phyloP scores from a whole-genome alignment of 2,329 filamentous ascomycete genomes.

The Pseudomassariella vexata region DNA sequence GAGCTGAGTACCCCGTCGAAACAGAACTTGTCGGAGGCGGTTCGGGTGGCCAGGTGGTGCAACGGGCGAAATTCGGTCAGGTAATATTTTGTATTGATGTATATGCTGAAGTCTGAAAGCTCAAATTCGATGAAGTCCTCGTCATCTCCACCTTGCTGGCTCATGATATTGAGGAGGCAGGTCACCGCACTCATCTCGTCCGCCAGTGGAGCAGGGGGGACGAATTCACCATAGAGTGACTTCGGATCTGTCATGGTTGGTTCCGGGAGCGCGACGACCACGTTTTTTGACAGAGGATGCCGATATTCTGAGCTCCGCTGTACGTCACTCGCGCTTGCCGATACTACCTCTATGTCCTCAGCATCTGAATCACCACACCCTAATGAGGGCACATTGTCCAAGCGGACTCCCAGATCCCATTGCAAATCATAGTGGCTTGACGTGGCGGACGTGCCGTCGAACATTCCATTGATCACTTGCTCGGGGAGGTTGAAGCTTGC shows the following conservation, averaged over 20 bases:
- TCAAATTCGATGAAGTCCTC: constrained; percentile 40
- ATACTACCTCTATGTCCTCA: too few relatives aligned
- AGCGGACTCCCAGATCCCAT: too few relatives aligned
- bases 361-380: too few relatives aligned
- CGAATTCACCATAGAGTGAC: constrained; percentile 21
- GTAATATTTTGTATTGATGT: constrained; percentile 32
- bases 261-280: constrained; percentile 12
- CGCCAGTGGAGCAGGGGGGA: constrained; percentile 13
- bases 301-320: too few relatives aligned
- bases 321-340: too few relatives aligned
- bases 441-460: too few relatives aligned
- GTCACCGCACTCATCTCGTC: constrained; percentile 27
- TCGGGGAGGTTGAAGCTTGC: too few relatives aligned
- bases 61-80: constrained; percentile 48
- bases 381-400: too few relatives aligned
- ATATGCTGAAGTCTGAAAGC: constrained; percentile 54
- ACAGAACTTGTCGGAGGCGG: constrained; percentile 31
- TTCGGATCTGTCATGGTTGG: constrained; percentile 15
- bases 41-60: constrained; percentile 41
- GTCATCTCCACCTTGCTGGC: constrained; percentile 9
- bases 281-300: constrained; percentile 8
- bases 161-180: constrained; percentile 18
- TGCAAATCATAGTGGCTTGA: too few relatives aligned
- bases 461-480: too few relatives aligned
- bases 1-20: constrained; percentile 56